A percentile compares a stretch with the other conserved stretches of the same genome.
phyloP scores from a whole-genome alignment of 768 basidiomycete genomes.

The Filobasidium floriforme region DNA sequence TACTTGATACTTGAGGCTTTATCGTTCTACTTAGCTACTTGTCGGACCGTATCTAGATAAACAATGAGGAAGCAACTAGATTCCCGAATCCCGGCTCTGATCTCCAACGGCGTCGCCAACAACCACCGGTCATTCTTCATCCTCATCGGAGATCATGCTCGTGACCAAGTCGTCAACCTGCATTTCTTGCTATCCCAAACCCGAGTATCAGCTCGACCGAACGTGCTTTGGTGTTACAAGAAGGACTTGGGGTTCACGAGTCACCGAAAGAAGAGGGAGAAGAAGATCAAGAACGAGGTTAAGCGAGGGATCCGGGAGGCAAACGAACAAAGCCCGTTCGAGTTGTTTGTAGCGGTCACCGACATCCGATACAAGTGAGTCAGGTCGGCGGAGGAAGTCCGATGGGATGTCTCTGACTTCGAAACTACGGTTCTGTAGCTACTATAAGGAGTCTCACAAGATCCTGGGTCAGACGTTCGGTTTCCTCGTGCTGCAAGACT shows the following conservation, averaged over 20 bases:
- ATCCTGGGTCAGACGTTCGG: conserved; percentile 96
- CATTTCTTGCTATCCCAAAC: conserved; percentile 92
- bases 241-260: conserved; percentile 96
- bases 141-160: conserved; percentile 84
- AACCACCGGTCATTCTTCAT: conserved; percentile 94
- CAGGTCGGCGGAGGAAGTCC: no score
- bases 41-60: no score
- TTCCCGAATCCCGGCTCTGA: conserved; percentile 81
- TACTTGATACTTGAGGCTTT: no score
- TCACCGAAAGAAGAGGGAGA: conserved; percentile 93
- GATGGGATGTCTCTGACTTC: no score
- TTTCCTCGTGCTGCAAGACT: conserved; percentile 94
- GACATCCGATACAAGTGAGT: conserved; percentile 94
- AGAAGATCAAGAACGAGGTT: conserved; percentile 90
- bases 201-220: conserved; percentile 76
- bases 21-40: no score
- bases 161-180: conserved; percentile 91
- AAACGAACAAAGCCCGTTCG: conserved; percentile 94
- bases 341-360: conserved; percentile 96
- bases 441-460: conserved; percentile 96
- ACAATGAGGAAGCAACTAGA: conserved; percentile 57
- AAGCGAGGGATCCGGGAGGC: conserved; percentile 88
- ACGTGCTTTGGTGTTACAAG: conserved; percentile 97
- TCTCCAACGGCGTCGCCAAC: conserved; percentile 85
- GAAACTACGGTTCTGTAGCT: no score